These are phyloP conservation scores for Crithidia bombi DNA, from an alignment of 208 protist genomes.

Conservation along the genomic window DNA sequence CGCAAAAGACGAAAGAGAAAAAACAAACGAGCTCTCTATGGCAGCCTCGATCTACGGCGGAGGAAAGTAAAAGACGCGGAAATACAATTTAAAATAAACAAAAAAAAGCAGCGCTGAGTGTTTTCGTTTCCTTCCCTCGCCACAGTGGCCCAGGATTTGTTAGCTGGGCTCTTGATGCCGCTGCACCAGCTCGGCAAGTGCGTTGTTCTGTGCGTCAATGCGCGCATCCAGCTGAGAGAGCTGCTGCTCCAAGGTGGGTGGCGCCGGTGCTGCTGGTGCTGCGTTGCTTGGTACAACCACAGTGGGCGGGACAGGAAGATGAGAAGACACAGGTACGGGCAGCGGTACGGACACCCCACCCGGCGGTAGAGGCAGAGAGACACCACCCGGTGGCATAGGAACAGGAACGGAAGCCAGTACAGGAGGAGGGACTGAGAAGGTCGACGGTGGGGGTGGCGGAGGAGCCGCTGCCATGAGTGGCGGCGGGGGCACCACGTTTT, in stretches of 20 bases:
- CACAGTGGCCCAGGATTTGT: too few relatives aligned
- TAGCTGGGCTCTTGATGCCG: not conserved
- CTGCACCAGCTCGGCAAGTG: conserved; percentile 30
- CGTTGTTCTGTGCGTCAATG: conserved; percentile 31
- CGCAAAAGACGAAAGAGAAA: not conserved
- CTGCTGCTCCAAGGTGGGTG: conserved; percentile 17
- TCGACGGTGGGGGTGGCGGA: conserved; percentile 6
- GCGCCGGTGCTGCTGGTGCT: conserved; percentile 4
- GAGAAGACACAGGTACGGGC: not conserved
- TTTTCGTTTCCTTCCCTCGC: not conserved
- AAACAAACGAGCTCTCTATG: too few relatives aligned
- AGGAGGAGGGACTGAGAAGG: conserved; percentile 4
- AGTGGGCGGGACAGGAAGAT: not conserved
- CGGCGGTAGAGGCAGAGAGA: conserved; percentile 1
- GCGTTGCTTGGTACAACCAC: not conserved
- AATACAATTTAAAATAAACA: not conserved
- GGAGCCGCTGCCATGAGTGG: not conserved
- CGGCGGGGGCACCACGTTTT: too few relatives aligned
- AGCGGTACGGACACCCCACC: not conserved
- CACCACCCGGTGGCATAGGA: conserved; percentile 3
- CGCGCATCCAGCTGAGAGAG: conserved; percentile 27
- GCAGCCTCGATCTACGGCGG: too few relatives aligned
- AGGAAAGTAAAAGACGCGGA: too few relatives aligned
- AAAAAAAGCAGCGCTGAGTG: not conserved
- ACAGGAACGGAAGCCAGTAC: conserved; percentile 2